Conservation (phyloP, 768 basidiomycete genomes). For the Piloderma croceum region DNA sequence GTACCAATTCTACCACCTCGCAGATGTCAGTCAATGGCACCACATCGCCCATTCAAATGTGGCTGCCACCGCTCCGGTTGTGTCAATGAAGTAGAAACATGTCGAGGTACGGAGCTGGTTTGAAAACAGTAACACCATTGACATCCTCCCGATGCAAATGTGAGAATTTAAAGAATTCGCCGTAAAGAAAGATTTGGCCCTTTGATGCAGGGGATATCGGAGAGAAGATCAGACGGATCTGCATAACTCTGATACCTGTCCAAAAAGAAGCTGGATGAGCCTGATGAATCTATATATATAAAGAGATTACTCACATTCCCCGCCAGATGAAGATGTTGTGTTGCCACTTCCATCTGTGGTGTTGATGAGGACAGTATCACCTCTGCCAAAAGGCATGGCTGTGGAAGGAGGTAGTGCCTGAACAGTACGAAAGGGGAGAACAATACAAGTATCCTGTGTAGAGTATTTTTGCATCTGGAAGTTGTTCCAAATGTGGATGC, state of each 20-base stretch:
- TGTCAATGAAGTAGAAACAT: background rate
- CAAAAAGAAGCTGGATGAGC: background rate
- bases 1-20: background rate
- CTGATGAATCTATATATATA: background rate
- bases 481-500: conserved; percentile 3
- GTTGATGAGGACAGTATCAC: background rate
- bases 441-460: background rate
- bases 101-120: background rate
- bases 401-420: conserved; percentile 6
- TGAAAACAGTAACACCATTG: background rate
- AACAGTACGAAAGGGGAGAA: conserved; percentile 7
- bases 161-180: background rate
- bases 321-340: no score
- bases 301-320: background rate
- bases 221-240: background rate
- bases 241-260: background rate
- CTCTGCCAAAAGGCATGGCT: background rate
- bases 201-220: background rate
- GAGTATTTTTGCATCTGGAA: conserved; percentile 8
- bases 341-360: background rate
- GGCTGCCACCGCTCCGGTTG: background rate
- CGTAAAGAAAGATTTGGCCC: background rate
- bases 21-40: background rate
- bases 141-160: background rate
- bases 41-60: background rate